These are phyloP conservation scores for Sclerotinia glacialis DNA, from an alignment of 2,329 filamentous ascomycete species.

Conservation along the genomic window DNA sequence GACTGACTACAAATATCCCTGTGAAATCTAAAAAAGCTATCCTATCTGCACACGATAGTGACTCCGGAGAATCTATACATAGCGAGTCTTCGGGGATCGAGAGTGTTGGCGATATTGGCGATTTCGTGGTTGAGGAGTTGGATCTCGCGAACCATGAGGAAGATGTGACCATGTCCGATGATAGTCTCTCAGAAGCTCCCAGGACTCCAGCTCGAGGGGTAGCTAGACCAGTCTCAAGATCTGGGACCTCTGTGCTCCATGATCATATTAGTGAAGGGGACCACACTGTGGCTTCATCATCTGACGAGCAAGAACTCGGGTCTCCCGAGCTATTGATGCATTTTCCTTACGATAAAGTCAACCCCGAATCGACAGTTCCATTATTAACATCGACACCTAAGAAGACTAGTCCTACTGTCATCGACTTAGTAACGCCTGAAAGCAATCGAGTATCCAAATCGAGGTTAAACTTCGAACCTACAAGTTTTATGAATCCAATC, in stretches of 20 bases:
- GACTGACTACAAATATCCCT: constrained; percentile 19
- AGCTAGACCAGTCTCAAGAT: background rate
- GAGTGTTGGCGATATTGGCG: constrained; percentile 47
- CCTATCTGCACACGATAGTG: constrained; percentile 23
- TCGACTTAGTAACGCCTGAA: constrained; percentile 8
- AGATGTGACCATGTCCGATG: constrained; percentile 26
- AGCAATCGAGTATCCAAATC: background rate
- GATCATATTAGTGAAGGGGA: background rate
- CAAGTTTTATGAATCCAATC: constrained; percentile 21
- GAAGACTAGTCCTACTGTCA: background rate
- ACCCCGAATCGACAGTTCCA: background rate
- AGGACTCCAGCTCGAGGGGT: background rate
- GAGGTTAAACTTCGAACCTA: background rate
- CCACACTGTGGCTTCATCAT: background rate
- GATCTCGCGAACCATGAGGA: constrained; percentile 34
- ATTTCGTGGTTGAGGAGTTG: constrained; percentile 49
- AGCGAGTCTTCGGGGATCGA: constrained; percentile 27
- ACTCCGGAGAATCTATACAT: constrained; percentile 33
- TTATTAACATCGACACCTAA: background rate
- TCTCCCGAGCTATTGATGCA: background rate
- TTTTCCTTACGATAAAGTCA: background rate
- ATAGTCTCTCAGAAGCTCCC: constrained; percentile 1
- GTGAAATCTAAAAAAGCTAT: constrained; percentile 24
- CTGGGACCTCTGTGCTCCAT: background rate
- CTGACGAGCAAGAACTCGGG: background rate